phyloP scores from a whole-genome alignment of 73 alveolate species.

The Paraurostyla sp. region DNA sequence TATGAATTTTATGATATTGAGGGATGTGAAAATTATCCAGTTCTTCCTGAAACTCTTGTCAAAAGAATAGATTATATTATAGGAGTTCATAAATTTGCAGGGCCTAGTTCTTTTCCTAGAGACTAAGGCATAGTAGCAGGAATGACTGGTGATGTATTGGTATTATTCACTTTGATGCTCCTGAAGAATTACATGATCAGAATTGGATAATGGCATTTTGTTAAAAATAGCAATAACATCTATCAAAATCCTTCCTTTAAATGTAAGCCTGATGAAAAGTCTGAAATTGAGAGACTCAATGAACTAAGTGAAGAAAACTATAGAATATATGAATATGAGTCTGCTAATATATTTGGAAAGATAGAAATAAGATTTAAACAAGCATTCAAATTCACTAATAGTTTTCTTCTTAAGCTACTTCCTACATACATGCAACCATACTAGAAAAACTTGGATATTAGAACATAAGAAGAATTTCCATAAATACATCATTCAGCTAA shows the following conservation, averaged over 20 bases:
- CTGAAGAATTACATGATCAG: constrained; percentile 57
- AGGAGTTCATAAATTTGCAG: constrained; percentile 78
- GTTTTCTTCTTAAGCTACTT: background rate
- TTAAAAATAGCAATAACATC: constrained; percentile 55
- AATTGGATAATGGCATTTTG: constrained; percentile 81
- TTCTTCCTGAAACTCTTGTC: constrained; percentile 47
- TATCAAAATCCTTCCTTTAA: constrained; percentile 72
- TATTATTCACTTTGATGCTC: constrained; percentile 57
- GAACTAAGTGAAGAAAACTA: constrained; percentile 48
- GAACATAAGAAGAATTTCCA: constrained; percentile 5
- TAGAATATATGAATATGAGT: constrained; percentile 52
- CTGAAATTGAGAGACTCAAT: constrained; percentile 35
- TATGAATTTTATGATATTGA: constrained; percentile 61
- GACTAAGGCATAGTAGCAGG: constrained; percentile 65
- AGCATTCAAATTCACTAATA: background rate
- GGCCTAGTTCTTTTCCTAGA: constrained; percentile 70
- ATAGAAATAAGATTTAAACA: background rate
- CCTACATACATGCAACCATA: constrained; percentile 17
- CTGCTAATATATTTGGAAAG: constrained; percentile 2
- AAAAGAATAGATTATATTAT: constrained; percentile 77
- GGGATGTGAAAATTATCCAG: constrained; percentile 54
- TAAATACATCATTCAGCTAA: constrained; percentile 33
- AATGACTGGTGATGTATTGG: constrained; percentile 61
- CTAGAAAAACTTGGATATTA: constrained; percentile 10
- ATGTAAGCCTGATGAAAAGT: background rate